These are phyloP conservation scores for Leccinum pachyderme DNA, from an alignment of 1,284 basidiomycete genomes.

Conservation along the genomic window DNA sequence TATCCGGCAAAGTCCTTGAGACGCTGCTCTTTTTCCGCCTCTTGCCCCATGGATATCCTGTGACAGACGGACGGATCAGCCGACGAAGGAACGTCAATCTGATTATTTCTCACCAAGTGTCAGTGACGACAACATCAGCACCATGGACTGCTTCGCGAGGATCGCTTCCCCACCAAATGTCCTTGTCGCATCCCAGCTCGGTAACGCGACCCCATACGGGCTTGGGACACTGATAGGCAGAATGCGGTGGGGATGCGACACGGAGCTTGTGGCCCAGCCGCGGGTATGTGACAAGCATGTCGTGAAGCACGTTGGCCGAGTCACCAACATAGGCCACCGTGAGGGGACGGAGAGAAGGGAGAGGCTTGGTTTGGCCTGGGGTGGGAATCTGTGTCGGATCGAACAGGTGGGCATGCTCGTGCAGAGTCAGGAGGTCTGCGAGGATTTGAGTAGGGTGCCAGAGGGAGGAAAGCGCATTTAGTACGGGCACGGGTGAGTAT, in stretches of 20 bases:
- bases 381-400: conserved; percentile 18
- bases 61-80: not conserved
- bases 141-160: conserved; percentile 86
- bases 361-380: conserved; percentile 14
- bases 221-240: conserved; percentile 72
- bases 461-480: conserved; percentile 93
- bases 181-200: conserved; percentile 65
- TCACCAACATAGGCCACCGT: conserved; percentile 95
- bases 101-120: conserved; percentile 74
- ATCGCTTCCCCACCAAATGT: conserved; percentile 74
- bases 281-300: conserved; percentile 95
- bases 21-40: conserved; percentile 89
- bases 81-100: not conserved
- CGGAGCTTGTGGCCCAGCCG: conserved; percentile 87
- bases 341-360: conserved; percentile 57
- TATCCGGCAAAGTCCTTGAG: conserved; percentile 88
- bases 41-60: conserved; percentile 99
- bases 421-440: conserved; percentile 89
- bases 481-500: conserved; percentile 88
- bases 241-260: conserved; percentile 72
- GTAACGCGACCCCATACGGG: conserved; percentile 80
- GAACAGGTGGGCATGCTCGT: conserved; percentile 70
- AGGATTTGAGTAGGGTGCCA: conserved; percentile 98
- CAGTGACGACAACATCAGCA: conserved; percentile 93
- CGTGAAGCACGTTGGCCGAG: conserved; percentile 94